Percentiles rank a stretch among this genome's conserved stretches.
phyloP scores from a whole-genome alignment of 192 early-diverging fungal genomes.

The Podila epigama region DNA sequence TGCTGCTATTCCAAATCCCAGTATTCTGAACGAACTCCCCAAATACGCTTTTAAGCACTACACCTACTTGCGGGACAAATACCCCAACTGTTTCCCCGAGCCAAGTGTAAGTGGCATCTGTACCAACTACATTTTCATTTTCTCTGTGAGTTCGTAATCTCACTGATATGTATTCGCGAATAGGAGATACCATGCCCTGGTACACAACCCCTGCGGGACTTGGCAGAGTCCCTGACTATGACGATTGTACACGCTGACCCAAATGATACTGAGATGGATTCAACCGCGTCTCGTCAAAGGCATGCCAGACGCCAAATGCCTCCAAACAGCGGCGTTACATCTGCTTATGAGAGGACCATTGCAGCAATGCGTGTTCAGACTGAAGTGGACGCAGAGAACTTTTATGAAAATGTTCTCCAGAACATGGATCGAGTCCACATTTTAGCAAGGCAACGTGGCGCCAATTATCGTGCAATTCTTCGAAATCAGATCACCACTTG shows the following conservation, averaged over 20 bases:
- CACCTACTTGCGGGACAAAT: slow-evolving; percentile 77
- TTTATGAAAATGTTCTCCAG: slow-evolving; percentile 18
- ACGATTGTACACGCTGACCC: slow-evolving; percentile 10
- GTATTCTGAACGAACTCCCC: slow-evolving; percentile 67
- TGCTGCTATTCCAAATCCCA: slow-evolving; percentile 59
- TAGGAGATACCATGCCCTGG: slow-evolving; percentile 45
- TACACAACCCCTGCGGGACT: slow-evolving; percentile 39
- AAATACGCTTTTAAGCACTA: slow-evolving; percentile 78
- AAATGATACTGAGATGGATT: neutral
- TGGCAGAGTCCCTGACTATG: slow-evolving; percentile 37
- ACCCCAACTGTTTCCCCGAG: slow-evolving; percentile 71
- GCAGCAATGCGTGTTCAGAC: slow-evolving; percentile 41
- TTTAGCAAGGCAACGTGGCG: neutral
- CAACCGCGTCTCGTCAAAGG: neutral
- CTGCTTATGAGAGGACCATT: slow-evolving; percentile 38
- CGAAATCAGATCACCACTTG: slow-evolving; percentile 26
- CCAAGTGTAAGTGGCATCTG: slow-evolving; percentile 40
- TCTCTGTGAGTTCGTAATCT: neutral
- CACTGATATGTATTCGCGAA: neutral
- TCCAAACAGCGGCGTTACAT: neutral
- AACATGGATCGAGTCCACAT: slow-evolving; percentile 30
- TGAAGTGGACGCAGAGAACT: slow-evolving; percentile 35
- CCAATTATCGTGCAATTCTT: slow-evolving; percentile 9
- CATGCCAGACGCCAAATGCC: neutral
- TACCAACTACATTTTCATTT: neutral